These are phyloP conservation scores for Dimargaris xerosporica DNA, from an alignment of 192 early-diverging fungal genomes.

Conservation along the genomic window DNA sequence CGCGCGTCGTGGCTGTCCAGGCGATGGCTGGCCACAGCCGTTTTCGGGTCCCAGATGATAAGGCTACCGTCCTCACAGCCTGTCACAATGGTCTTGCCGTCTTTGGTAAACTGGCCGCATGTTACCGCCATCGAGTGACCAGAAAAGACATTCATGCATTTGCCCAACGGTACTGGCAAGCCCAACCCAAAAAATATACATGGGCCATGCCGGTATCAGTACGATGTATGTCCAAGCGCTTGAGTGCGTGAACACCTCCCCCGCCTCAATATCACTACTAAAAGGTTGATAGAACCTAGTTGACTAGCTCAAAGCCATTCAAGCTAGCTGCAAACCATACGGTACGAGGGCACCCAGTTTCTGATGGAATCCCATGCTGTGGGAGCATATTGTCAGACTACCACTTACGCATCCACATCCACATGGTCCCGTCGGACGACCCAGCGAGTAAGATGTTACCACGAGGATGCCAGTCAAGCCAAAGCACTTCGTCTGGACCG, in stretches of 20 bases:
- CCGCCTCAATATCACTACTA: no score
- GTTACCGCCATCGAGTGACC: slow-evolving; percentile 75
- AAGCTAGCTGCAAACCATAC: no score
- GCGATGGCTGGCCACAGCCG: slow-evolving; percentile 44
- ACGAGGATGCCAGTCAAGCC: slow-evolving; percentile 92
- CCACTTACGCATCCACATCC: slow-evolving; percentile 70
- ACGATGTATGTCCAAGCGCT: no score
- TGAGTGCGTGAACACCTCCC: no score
- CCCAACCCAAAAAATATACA: no score
- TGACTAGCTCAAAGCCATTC: no score
- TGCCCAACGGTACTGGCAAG: slow-evolving; percentile 49
- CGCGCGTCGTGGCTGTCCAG: slow-evolving; percentile 59
- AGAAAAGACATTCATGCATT: slow-evolving; percentile 87
- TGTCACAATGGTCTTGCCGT: slow-evolving; percentile 75
- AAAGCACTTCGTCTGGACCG: slow-evolving; percentile 84
- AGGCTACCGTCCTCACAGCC: slow-evolving; percentile 70
- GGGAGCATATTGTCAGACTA: no score
- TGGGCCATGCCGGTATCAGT: no score
- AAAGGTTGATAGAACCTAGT: no score
- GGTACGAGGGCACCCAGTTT: no score
- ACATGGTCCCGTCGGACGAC: slow-evolving; percentile 71
- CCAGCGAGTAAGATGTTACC: slow-evolving; percentile 86
- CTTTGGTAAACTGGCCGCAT: slow-evolving; percentile 77
- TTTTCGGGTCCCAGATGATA: slow-evolving; percentile 89
- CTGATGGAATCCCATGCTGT: no score